A percentile compares a stretch with the other conserved stretches of the same genome.
These are phyloP conservation scores for Mucor lusitanicus DNA, from an alignment of 371 early-diverging fungal genomes.

Conservation along the genomic window DNA sequence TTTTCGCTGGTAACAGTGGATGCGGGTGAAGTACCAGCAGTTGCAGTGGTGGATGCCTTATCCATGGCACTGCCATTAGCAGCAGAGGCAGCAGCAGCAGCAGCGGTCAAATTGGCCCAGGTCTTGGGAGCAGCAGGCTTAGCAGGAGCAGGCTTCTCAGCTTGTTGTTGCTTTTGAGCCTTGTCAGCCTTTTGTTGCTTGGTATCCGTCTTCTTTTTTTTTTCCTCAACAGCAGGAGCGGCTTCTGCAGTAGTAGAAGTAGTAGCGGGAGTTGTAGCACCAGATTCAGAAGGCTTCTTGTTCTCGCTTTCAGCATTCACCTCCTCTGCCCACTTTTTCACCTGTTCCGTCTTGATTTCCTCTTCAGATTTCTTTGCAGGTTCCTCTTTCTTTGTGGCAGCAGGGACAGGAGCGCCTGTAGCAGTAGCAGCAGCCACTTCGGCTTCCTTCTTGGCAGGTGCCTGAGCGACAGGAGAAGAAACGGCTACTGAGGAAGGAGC, in stretches of 20 bases:
- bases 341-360: conserved; percentile 3
- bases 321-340: conserved; percentile 9
- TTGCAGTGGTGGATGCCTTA: not conserved
- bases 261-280: not conserved
- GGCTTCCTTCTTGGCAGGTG: not conserved
- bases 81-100: not conserved
- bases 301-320: not conserved
- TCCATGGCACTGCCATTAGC: not conserved
- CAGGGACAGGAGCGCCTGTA: not conserved
- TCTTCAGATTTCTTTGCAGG: not conserved
- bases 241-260: not conserved
- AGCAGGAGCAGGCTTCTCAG: conserved; percentile 3
- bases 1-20: not conserved
- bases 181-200: not conserved
- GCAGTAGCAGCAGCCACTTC: not conserved
- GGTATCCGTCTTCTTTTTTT: conserved; percentile 9
- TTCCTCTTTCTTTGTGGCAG: not conserved
- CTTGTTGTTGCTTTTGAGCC: conserved; percentile 3
- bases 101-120: conserved; percentile 42
- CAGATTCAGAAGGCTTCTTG: not conserved
- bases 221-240: conserved; percentile 7
- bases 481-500: not conserved
- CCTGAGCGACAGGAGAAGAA: not conserved
- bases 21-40: not conserved
- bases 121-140: conserved; percentile 40